Conservation (phyloP, 495 filamentous ascomycete genomes). For the Aspergillus funiculosus region DNA sequence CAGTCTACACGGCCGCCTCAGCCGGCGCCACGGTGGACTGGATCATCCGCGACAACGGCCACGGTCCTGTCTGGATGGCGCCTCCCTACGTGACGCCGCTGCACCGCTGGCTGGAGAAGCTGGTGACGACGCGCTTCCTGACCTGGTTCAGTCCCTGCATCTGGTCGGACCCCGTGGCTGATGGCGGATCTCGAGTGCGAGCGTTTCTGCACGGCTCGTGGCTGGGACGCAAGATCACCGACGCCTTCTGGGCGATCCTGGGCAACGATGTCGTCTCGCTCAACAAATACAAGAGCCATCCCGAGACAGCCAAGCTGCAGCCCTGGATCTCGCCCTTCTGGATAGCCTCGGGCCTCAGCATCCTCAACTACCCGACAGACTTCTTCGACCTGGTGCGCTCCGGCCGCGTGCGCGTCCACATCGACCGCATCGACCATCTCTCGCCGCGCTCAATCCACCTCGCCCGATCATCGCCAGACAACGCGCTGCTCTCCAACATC, state of each 20-base stretch:
- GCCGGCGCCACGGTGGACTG: conserved; percentile 64
- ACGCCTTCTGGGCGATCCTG: conserved; percentile 62
- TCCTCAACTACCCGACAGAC: conserved; percentile 64
- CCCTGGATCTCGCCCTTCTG: conserved; percentile 62
- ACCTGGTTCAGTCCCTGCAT: conserved; percentile 63
- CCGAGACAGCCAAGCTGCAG: conserved; percentile 57
- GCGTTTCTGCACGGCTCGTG: conserved; percentile 60
- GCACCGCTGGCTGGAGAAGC: conserved; percentile 56
- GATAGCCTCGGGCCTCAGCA: conserved; percentile 54
- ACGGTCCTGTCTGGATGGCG: conserved; percentile 68
- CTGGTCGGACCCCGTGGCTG: conserved; percentile 47
- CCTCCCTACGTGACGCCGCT: conserved; percentile 57
- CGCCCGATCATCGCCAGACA: background rate
- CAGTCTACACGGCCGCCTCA: conserved; percentile 61
- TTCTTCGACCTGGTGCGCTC: conserved; percentile 57
- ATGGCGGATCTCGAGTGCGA: conserved; percentile 43
- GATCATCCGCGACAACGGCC: conserved; percentile 72
- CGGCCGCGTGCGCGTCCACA: conserved; percentile 55
- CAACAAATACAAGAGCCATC: conserved; percentile 55
- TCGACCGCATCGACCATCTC: conserved; percentile 55
- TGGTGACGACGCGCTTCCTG: conserved; percentile 57
- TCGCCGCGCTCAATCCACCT: conserved; percentile 47
- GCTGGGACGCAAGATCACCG: conserved; percentile 61
- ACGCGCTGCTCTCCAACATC: conserved; percentile 9
- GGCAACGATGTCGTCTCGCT: conserved; percentile 52